These are phyloP conservation scores for Podochytrium sp. DNA, from an alignment of 192 early-diverging fungal species.

Conservation along the genomic window DNA sequence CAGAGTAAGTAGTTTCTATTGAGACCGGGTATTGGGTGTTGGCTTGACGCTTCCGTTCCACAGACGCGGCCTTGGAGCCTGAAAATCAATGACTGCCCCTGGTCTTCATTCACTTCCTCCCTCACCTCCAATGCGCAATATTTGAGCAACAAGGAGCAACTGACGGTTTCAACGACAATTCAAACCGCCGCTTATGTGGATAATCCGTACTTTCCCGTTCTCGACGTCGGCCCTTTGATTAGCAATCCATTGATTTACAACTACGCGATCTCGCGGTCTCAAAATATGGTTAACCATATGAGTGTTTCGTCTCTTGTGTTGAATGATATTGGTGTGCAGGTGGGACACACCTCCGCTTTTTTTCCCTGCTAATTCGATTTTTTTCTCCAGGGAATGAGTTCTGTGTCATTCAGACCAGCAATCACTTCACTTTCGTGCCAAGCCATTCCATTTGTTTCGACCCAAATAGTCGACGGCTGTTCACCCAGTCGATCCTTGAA, in stretches of 20 bases:
- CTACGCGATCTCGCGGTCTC: neutral
- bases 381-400: neutral
- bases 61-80: conserved; percentile 30
- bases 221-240: neutral
- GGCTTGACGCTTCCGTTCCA: too few relatives aligned
- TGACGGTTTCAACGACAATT: neutral
- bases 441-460: neutral
- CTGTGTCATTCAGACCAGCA: neutral
- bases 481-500: conserved; percentile 6
- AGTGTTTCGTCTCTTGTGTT: neutral
- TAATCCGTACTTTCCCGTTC: conserved; percentile 17
- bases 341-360: too few relatives aligned
- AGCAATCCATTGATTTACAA: conserved; percentile 9
- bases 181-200: neutral
- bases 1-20: conserved; percentile 1
- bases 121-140: neutral
- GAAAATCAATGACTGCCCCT: conserved; percentile 7
- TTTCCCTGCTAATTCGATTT: too few relatives aligned
- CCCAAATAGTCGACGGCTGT: conserved; percentile 9
- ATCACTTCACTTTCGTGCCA: conserved; percentile 3
- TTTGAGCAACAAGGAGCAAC: neutral
- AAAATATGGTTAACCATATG: neutral
- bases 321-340: neutral
- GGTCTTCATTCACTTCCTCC: neutral
- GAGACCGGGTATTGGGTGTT: too few relatives aligned